A percentile compares a stretch with the other conserved stretches of the same genome.
These are phyloP conservation scores for Mycosarcoma mackinlayi DNA, from an alignment of 1,284 basidiomycete genomes.

Conservation along the genomic window DNA sequence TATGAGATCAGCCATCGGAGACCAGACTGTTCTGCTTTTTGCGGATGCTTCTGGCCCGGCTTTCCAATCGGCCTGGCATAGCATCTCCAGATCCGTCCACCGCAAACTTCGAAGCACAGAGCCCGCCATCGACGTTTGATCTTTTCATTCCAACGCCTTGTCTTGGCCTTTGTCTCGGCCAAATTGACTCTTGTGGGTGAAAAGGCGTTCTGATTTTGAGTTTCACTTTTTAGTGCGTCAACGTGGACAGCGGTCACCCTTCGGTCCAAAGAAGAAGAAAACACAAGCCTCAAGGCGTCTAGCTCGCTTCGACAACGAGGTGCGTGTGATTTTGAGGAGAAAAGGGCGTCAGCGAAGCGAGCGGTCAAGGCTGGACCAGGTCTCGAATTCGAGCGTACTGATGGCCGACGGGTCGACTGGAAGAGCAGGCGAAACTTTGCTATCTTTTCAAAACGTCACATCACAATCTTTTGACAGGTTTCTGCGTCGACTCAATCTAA, in stretches of 20 bases:
- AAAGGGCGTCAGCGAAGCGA: too few relatives aligned
- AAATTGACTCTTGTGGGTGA: neutral
- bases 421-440: conserved; percentile 5
- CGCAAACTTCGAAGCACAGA: neutral
- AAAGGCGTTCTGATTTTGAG: neutral
- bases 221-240: conserved; percentile 5
- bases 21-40: neutral
- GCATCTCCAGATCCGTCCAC: too few relatives aligned
- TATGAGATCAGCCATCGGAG: neutral
- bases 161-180: conserved; percentile 11
- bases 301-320: too few relatives aligned
- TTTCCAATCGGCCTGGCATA: too few relatives aligned
- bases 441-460: too few relatives aligned
- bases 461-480: too few relatives aligned
- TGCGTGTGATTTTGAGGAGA: too few relatives aligned
- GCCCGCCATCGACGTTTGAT: neutral
- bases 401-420: neutral
- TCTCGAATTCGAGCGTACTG: neutral
- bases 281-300: too few relatives aligned
- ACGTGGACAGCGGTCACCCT: conserved; percentile 4
- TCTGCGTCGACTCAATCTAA: conserved; percentile 17
- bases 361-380: conserved; percentile 17
- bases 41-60: neutral
- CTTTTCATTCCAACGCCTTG: conserved; percentile 12
- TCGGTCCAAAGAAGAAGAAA: conserved; percentile 6